phyloP scores from a whole-genome alignment of 148 eudicot species.

The Spergularia marina region DNA sequence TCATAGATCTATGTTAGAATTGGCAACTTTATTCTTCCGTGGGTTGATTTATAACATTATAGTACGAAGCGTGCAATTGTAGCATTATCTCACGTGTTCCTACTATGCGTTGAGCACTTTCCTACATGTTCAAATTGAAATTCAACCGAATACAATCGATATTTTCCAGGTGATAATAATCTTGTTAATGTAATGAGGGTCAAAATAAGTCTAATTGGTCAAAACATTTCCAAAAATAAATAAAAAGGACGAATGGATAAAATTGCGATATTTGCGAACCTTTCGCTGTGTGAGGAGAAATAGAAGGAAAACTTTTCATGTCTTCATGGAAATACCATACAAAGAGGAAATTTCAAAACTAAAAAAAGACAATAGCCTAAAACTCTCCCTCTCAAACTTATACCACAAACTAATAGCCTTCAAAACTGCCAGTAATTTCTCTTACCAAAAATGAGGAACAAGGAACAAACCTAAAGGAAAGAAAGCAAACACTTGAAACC shows the following conservation, averaged over 20 bases:
- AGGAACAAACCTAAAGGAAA: not conserved
- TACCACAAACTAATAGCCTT: not conserved
- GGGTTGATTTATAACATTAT: no score
- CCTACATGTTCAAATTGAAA: no score
- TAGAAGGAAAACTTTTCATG: not conserved
- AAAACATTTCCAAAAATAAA: not conserved
- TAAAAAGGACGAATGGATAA: not conserved
- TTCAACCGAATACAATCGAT: no score
- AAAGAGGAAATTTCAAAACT: not conserved
- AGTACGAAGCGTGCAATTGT: no score
- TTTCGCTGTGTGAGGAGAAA: not conserved
- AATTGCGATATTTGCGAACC: not conserved
- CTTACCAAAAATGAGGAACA: slow-evolving; percentile 1
- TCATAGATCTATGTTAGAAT: no score
- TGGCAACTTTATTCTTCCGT: no score
- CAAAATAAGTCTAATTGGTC: not conserved
- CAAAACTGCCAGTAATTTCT: slow-evolving; percentile 10
- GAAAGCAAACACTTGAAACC: not conserved
- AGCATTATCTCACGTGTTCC: no score
- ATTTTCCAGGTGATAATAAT: no score
- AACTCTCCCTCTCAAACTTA: not conserved
- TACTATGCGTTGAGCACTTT: no score
- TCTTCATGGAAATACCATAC: not conserved
- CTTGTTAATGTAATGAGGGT: not conserved
- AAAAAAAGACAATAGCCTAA: not conserved